Base-by-base conservation (phyloP, 495 filamentous ascomycete species). In the Elaphomyces granulatus region DNA sequence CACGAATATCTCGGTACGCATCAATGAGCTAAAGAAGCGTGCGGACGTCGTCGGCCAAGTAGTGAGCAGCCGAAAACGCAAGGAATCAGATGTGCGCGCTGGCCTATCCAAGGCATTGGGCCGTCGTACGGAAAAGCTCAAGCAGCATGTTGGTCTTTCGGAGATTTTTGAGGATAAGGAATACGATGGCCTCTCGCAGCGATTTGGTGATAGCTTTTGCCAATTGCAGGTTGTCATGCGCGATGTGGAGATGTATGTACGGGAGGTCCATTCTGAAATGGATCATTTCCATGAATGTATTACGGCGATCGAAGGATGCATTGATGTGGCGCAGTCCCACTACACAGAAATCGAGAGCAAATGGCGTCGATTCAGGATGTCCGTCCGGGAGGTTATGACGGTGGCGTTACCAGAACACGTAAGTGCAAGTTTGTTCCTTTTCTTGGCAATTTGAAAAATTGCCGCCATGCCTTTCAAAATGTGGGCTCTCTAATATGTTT, bases 21-120 rank as follows among this genome's bases (percentile, higher is more conserved):
- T 98, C 51, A 92, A 96, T 61, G 83, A 87, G 43, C 70, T 84
- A 46, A 95, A 94, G 59, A 87, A 83, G 55, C 81, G 88, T 9
- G 83, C 83, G 17, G 83, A 94, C 46, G 71, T 93, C 40, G 79
- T 96, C 18, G 84, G 81, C 4, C 79, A 92, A 55, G 86, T 92
- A 45, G 78, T 90, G 30, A 70, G 74, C 38, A 72, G 77, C 34
- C 73, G 84, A 31, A 90, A 90, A 59, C 77, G 84, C 45, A 92
- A 92, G 51, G 84, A 94, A 44, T 87, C 84, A 0, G 86, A 94
- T 62, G 81, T 88, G 38, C 74, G 82, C 34, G 66, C 79, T 26
- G 83, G 83, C 15, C 61, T 96, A 15, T 78, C 83, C 2, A 88
- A 93, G 48, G 84, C 80, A 2, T 87, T 98, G 60, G 81, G 81